Evolutionary conservation across 164 flowering plant species (phyloP).

Genomic region (Chloranthus sessilifolius): DNA sequence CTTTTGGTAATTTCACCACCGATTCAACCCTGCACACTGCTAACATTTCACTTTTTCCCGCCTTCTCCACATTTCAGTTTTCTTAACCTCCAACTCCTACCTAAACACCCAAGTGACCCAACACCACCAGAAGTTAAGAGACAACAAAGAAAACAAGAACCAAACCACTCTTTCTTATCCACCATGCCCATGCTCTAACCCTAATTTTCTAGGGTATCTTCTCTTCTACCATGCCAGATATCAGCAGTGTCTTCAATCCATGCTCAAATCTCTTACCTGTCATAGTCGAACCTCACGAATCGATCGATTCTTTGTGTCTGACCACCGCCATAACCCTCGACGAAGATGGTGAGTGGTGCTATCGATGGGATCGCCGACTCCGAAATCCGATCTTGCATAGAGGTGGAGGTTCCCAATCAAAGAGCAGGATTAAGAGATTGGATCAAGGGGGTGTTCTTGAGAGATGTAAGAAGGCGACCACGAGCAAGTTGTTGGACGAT

Average conservation of each 20-base stretch:
- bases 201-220: neutral
- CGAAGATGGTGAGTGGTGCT: constrained; percentile 8
- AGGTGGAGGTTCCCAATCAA: constrained; percentile 5
- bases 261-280: constrained; percentile 18
- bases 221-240: constrained; percentile 20
- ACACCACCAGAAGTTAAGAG: too few relatives aligned
- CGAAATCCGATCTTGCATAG: constrained; percentile 1
- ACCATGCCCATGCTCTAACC: constrained; percentile 8
- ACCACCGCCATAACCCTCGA: constrained; percentile 17
- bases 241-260: constrained; percentile 25
- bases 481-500: constrained; percentile 18
- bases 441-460: constrained; percentile 8
- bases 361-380: constrained; percentile 13
- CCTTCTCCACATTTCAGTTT: constrained; percentile 6
- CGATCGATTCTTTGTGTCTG: constrained; percentile 1
- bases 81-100: neutral
- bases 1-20: too few relatives aligned
- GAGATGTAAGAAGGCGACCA: constrained; percentile 13
- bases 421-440: constrained; percentile 4
- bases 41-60: constrained; percentile 18
- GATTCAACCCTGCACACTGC: too few relatives aligned
- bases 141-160: neutral
- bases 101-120: neutral
- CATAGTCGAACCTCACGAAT: constrained; percentile 15
- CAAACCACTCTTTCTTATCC: neutral